Percentiles rank a stretch among this genome's conserved stretches.
Evolutionary conservation across 257 asterid genomes (phyloP).

Genomic region (Ballota nigra): DNA sequence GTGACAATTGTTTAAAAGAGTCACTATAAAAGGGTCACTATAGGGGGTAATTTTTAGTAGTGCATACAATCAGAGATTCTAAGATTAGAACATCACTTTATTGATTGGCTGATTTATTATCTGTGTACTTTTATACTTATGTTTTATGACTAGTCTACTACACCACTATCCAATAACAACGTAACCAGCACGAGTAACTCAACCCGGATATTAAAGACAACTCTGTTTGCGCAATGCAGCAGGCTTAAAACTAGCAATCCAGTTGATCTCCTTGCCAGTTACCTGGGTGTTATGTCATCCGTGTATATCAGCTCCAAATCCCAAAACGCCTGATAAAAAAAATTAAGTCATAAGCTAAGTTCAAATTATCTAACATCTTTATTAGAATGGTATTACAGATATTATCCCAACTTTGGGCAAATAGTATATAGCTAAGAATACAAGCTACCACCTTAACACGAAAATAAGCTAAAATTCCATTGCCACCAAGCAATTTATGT

Average conservation of each 20-base stretch:
- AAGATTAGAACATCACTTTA: no score
- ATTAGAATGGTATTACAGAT: no score
- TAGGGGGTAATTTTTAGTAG: no score
- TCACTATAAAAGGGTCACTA: no score
- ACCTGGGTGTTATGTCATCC: slow-evolving; percentile 87
- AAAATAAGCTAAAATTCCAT: slow-evolving; percentile 74
- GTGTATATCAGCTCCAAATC: slow-evolving; percentile 98
- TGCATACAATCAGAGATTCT: no score
- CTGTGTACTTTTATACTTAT: no score
- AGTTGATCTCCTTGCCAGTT: slow-evolving; percentile 90
- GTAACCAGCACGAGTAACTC: no score
- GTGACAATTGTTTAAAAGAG: no score
- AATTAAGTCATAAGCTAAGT: background rate
- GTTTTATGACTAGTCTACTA: background rate
- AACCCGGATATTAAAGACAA: slow-evolving; percentile 47
- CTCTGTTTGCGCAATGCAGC: slow-evolving; percentile 53
- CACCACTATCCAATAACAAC: background rate
- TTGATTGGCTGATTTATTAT: no score
- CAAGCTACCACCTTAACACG: slow-evolving; percentile 57
- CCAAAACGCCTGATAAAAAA: slow-evolving; percentile 71
- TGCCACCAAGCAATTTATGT: slow-evolving; percentile 91
- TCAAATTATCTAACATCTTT: background rate
- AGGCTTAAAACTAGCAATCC: slow-evolving; percentile 82
- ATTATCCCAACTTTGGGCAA: no score
- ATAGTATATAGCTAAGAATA: no score